phyloP scores from a whole-genome alignment of 2,329 filamentous ascomycete species.

The Blumeria graminis region DNA sequence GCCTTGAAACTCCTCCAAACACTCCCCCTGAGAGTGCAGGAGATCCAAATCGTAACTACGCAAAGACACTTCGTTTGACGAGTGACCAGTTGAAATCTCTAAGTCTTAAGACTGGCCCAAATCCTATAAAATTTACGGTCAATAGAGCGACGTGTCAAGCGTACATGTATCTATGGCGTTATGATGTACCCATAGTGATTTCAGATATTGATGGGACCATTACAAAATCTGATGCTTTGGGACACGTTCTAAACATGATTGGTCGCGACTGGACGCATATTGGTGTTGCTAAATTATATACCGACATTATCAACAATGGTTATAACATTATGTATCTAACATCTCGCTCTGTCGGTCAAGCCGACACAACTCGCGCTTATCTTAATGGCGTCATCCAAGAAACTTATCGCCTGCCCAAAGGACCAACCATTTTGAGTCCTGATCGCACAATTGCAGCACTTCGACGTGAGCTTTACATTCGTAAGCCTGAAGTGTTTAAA shows the following conservation, averaged over 20 bases:
- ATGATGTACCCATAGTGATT: slow-evolving; percentile 82
- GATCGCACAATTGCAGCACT: slow-evolving; percentile 88
- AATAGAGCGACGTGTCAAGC: slow-evolving; percentile 83
- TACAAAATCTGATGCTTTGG: slow-evolving; percentile 86
- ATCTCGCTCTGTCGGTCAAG: slow-evolving; percentile 76
- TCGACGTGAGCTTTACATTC: slow-evolving; percentile 74
- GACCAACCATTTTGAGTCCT: slow-evolving; percentile 83
- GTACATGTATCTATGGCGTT: slow-evolving; percentile 81
- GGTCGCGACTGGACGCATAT: slow-evolving; percentile 95
- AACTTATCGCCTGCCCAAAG: slow-evolving; percentile 60
- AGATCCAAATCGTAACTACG: slow-evolving; percentile 68
- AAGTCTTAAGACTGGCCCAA: slow-evolving; percentile 61
- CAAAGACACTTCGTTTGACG: slow-evolving; percentile 84
- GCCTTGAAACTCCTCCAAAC: slow-evolving; percentile 38
- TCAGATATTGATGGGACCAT: slow-evolving; percentile 98
- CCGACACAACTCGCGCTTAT: slow-evolving; percentile 75
- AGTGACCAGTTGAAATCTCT: slow-evolving; percentile 84
- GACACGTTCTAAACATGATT: slow-evolving; percentile 89
- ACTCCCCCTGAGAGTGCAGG: slow-evolving; percentile 39
- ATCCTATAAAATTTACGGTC: slow-evolving; percentile 87
- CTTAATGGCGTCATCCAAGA: slow-evolving; percentile 77
- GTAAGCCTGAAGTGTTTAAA: slow-evolving; percentile 97
- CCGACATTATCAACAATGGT: slow-evolving; percentile 80
- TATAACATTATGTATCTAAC: slow-evolving; percentile 99
- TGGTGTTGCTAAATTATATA: slow-evolving; percentile 90